Evolutionary conservation across 345 rosid species (phyloP).

Genomic region (Lagerstroemia speciosa): DNA sequence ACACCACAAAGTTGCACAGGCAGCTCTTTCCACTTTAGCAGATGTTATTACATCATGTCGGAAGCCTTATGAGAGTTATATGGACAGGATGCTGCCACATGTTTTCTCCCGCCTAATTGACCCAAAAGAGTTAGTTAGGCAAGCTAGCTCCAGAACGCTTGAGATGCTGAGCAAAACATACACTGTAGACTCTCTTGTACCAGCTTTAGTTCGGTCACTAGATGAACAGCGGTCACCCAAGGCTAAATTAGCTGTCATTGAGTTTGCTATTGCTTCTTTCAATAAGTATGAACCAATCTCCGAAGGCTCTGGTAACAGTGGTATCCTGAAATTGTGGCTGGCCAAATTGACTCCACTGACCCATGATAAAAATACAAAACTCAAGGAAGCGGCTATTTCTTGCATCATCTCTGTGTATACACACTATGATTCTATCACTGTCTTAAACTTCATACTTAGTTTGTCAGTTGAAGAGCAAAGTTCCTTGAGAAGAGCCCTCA

Average conservation of each 20-base stretch:
- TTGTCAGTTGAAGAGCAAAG: slow-evolving; percentile 95
- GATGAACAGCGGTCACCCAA: slow-evolving; percentile 98
- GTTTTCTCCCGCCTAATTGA: slow-evolving; percentile 92
- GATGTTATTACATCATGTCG: slow-evolving; percentile 88
- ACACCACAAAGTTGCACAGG: slow-evolving; percentile 99
- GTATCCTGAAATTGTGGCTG: slow-evolving; percentile 90
- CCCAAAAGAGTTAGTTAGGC: slow-evolving; percentile 95
- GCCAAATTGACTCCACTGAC: slow-evolving; percentile 75
- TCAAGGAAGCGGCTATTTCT: slow-evolving; percentile 81
- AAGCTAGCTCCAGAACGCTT: slow-evolving; percentile 75
- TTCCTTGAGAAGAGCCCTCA: slow-evolving; percentile 81
- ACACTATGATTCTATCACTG: slow-evolving; percentile 75
- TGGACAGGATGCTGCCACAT: slow-evolving; percentile 95
- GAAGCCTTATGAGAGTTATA: slow-evolving; percentile 92
- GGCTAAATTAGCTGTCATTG: slow-evolving; percentile 96
- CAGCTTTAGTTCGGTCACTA: slow-evolving; percentile 87
- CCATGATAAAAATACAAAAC: slow-evolving; percentile 81
- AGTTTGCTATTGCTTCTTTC: slow-evolving; percentile 77
- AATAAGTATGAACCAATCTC: slow-evolving; percentile 65
- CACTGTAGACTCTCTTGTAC: slow-evolving; percentile 78
- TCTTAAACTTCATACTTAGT: slow-evolving; percentile 85
- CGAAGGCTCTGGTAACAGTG: slow-evolving; percentile 69
- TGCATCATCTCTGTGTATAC: slow-evolving; percentile 90
- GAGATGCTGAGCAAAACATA: slow-evolving; percentile 84
- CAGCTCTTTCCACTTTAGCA: slow-evolving; percentile 90